Evolutionary conservation across 208 protist genomes (phyloP).

Genomic region (Leptomonas pyrrhocoris): DNA sequence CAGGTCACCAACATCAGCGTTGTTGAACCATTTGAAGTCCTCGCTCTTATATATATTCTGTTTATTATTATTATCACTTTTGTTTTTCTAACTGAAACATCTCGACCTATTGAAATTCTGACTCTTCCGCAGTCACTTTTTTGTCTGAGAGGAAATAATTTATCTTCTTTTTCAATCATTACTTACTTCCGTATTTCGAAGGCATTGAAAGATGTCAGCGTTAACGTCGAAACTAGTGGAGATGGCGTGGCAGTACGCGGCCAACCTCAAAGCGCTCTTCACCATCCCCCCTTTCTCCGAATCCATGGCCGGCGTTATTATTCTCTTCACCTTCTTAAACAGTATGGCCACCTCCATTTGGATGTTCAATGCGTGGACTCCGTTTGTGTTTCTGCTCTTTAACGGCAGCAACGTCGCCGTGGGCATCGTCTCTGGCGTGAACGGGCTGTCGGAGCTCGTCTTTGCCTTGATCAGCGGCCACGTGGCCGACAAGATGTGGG

Average conservation of each 20-base stretch:
- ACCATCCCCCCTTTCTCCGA: conserved; percentile 37
- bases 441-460: conserved; percentile 58
- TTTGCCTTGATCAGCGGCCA: conserved; percentile 56
- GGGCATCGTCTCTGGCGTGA: conserved; percentile 64
- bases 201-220: not conserved
- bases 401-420: conserved; percentile 63
- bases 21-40: too few species aligned
- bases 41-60: too few species aligned
- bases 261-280: conserved; percentile 20
- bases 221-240: not conserved
- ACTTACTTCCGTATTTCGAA: too few species aligned
- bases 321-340: conserved; percentile 75
- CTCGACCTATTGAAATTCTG: too few species aligned
- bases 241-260: conserved; percentile 22
- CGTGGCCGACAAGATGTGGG: conserved; percentile 57
- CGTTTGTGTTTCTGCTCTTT: conserved; percentile 63
- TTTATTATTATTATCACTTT: too few species aligned
- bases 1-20: too few species aligned
- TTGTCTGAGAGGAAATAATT: too few species aligned
- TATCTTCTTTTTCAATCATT: too few species aligned
- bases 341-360: conserved; percentile 75
- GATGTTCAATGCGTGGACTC: conserved; percentile 78
- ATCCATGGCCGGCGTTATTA: conserved; percentile 64
- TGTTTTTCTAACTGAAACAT: too few species aligned
- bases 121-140: too few species aligned